Percentiles rank a stretch among this genome's conserved stretches.
phyloP scores from a whole-genome alignment of 306 rosid species.

The Hippophae gyantsensis region DNA sequence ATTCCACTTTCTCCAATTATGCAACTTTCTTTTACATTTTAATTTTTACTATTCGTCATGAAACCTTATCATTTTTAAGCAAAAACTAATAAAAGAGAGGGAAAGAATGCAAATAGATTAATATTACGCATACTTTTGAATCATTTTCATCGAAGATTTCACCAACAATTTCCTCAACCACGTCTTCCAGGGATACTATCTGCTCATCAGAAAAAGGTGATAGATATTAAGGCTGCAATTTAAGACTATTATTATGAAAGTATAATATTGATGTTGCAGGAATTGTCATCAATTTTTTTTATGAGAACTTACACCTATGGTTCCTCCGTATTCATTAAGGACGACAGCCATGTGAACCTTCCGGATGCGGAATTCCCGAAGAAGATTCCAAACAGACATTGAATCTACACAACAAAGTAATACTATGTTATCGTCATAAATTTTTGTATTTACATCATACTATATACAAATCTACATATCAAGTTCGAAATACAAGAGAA shows the following conservation, averaged over 20 bases:
- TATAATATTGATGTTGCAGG: slow-evolving; percentile 5
- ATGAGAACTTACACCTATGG: slow-evolving; percentile 75
- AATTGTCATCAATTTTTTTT: neutral
- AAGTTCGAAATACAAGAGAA: slow-evolving; percentile 7
- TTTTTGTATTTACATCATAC: slow-evolving; percentile 1
- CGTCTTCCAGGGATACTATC: slow-evolving; percentile 92
- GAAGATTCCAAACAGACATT: slow-evolving; percentile 99
- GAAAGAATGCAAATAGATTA: neutral
- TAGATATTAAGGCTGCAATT: neutral
- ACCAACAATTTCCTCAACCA: slow-evolving; percentile 98
- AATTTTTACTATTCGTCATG: neutral
- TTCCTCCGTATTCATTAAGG: slow-evolving; percentile 97
- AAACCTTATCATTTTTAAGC: neutral
- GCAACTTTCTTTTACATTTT: neutral
- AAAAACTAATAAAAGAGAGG: neutral
- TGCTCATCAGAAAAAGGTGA: slow-evolving; percentile 18
- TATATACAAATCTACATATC: neutral
- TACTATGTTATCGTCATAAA: slow-evolving; percentile 21
- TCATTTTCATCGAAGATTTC: slow-evolving; percentile 98
- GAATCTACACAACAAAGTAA: slow-evolving; percentile 63
- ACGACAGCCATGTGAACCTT: slow-evolving; percentile 99
- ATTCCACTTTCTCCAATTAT: neutral
- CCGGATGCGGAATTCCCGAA: slow-evolving; percentile 93
- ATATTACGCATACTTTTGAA: slow-evolving; percentile 59
- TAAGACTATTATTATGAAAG: neutral